Evolutionary conservation across 2,329 filamentous ascomycete species (phyloP).

Genomic region (Drechslera avenae): DNA sequence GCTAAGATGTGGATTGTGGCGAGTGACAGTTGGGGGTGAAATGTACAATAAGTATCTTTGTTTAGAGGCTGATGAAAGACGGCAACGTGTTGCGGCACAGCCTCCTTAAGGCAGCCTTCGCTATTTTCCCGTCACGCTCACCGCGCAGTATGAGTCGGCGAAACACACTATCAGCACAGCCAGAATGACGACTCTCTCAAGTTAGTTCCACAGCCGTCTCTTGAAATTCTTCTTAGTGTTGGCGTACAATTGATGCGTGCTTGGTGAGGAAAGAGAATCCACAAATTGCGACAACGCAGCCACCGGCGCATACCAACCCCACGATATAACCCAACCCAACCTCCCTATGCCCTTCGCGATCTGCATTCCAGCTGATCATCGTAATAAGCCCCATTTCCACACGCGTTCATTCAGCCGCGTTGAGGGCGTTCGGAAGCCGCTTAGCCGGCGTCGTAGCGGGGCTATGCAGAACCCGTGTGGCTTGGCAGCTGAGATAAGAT

Average conservation of each 20-base stretch:
- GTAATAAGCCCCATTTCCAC: constrained; percentile 11
- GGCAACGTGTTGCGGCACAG: constrained; percentile 5
- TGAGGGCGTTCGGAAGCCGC: constrained; percentile 7
- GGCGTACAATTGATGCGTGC: not conserved
- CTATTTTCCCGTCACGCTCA: not conserved
- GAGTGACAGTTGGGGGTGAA: not conserved
- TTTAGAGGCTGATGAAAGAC: not conserved
- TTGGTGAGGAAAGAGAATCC: not conserved
- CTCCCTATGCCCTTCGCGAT: not conserved
- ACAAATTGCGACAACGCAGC: not conserved
- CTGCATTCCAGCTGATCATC: constrained; percentile 11
- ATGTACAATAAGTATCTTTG: not conserved
- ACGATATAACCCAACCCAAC: not conserved
- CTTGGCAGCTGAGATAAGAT: too few relatives aligned
- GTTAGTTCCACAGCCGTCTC: too few relatives aligned
- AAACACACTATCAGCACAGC: not conserved
- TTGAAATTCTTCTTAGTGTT: too few relatives aligned
- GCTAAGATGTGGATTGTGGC: not conserved
- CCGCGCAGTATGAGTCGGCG: not conserved
- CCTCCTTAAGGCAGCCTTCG: constrained; percentile 13
- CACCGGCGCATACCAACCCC: not conserved
- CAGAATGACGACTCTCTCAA: too few relatives aligned
- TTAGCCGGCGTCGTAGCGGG: not conserved
- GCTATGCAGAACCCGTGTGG: too few relatives aligned
- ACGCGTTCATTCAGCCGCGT: constrained; percentile 8